Evolutionary conservation across 2,329 filamentous ascomycete species (phyloP).

Genomic region (Arthroderma sp.): DNA sequence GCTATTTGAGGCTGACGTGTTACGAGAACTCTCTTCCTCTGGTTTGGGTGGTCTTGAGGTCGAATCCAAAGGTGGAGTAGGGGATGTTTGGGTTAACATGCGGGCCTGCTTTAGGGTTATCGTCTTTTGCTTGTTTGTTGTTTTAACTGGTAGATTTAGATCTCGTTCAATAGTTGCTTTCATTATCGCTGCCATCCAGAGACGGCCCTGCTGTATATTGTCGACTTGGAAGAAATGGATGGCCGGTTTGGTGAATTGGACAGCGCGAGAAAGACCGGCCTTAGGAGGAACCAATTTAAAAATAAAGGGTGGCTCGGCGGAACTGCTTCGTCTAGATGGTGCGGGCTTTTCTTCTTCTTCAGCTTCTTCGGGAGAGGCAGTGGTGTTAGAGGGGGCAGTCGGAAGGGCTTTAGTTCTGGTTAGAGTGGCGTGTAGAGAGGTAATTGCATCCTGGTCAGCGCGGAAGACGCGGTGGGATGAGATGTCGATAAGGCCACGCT

Average conservation of each 20-base stretch:
- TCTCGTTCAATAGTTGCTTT: constrained; percentile 98
- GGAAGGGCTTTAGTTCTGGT: constrained; percentile 70
- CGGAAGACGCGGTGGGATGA: constrained; percentile 94
- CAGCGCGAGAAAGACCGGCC: constrained; percentile 71
- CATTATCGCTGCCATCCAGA: constrained; percentile 98
- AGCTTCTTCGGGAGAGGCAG: neutral
- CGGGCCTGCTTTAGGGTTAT: constrained; percentile 83
- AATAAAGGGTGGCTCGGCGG: constrained; percentile 66
- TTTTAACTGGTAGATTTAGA: constrained; percentile 60
- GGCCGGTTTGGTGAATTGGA: constrained; percentile 94
- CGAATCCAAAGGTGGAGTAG: constrained; percentile 45
- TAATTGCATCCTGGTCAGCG: constrained; percentile 80
- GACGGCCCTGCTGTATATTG: constrained; percentile 70
- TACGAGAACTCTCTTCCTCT: neutral
- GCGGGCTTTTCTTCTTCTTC: constrained; percentile 16
- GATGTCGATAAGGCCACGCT: constrained; percentile 94
- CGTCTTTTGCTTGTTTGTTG: constrained; percentile 89
- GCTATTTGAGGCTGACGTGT: neutral
- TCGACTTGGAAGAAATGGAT: constrained; percentile 97
- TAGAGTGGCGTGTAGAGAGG: constrained; percentile 79
- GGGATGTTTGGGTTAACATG: constrained; percentile 77
- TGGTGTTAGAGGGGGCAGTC: constrained; percentile 39
- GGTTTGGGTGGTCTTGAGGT: constrained; percentile 25
- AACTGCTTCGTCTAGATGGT: neutral
- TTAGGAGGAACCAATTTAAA: constrained; percentile 95